These are phyloP conservation scores for Syzygium grande DNA, from an alignment of 345 rosid genomes.

Conservation along the genomic window DNA sequence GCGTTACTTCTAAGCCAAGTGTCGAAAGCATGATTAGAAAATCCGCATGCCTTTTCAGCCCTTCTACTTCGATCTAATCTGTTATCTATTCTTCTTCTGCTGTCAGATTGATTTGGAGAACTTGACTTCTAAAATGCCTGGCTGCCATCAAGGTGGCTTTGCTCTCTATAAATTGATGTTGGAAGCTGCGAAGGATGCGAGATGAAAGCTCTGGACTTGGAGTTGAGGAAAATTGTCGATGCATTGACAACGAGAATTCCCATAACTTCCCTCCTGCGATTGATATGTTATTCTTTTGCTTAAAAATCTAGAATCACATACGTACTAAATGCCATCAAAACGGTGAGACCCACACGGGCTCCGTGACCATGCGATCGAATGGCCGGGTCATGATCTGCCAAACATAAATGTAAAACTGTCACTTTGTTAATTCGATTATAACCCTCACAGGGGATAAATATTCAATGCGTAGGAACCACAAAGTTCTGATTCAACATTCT, in stretches of 20 bases:
- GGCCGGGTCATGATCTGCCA: background rate
- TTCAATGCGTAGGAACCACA: background rate
- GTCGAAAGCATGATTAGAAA: background rate
- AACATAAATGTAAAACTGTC: background rate
- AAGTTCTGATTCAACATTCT: background rate
- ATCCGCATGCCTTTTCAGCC: background rate
- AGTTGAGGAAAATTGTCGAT: background rate
- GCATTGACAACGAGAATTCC: background rate
- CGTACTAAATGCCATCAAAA: background rate
- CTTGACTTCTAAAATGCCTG: conserved; percentile 76
- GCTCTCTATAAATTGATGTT: conserved; percentile 70
- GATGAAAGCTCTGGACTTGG: conserved; percentile 2
- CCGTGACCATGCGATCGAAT: background rate
- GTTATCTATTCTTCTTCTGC: conserved; percentile 6
- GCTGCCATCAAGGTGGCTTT: conserved; percentile 90
- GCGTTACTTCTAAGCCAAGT: background rate
- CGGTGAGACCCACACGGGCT: background rate
- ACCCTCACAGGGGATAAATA: background rate
- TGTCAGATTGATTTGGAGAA: conserved; percentile 56
- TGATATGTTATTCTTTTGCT: background rate
- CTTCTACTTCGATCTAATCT: background rate
- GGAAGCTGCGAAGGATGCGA: conserved; percentile 25
- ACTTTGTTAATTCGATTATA: background rate
- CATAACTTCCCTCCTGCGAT: background rate
- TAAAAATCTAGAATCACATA: background rate